A percentile compares a stretch with the other conserved stretches of the same genome.
Evolutionary conservation across 768 basidiomycete species (phyloP).

Genomic region (Podaxis pistillaris): DNA sequence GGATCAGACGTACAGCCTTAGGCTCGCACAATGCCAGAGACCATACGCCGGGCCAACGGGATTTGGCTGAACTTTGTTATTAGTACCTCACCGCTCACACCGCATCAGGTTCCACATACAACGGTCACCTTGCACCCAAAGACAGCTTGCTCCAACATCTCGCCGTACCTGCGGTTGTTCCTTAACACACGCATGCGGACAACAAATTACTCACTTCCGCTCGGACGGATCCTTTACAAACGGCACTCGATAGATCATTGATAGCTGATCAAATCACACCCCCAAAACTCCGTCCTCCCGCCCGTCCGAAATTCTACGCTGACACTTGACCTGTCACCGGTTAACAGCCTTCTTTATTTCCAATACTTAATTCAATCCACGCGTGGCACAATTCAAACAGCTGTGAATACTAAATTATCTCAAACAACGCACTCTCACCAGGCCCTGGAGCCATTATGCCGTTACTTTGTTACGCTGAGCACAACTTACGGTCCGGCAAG

Average conservation of each 20-base stretch:
- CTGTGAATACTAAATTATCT: background rate
- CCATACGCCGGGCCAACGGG: slow-evolving; percentile 6
- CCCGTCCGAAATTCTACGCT: background rate
- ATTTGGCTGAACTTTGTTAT: slow-evolving; percentile 2
- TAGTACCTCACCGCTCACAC: background rate
- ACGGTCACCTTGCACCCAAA: background rate
- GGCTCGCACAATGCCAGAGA: slow-evolving; percentile 11
- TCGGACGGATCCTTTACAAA: slow-evolving; percentile 9
- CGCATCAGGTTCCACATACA: slow-evolving; percentile 6
- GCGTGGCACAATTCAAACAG: background rate
- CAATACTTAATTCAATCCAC: background rate
- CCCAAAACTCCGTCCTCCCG: background rate
- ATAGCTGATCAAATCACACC: background rate
- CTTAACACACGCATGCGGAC: background rate
- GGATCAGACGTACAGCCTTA: slow-evolving; percentile 6
- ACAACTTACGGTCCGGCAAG: background rate
- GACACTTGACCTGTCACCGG: slow-evolving; percentile 1
- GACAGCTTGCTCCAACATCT: slow-evolving; percentile 6
- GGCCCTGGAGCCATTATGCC: background rate
- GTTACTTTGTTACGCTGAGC: background rate
- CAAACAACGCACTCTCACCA: background rate
- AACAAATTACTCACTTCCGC: slow-evolving; percentile 5
- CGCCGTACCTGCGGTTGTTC: background rate
- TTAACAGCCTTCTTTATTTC: background rate
- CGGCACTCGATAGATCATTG: background rate